Conservation (phyloP, 345 rosid species). For the Hevea brasiliensis region DNA sequence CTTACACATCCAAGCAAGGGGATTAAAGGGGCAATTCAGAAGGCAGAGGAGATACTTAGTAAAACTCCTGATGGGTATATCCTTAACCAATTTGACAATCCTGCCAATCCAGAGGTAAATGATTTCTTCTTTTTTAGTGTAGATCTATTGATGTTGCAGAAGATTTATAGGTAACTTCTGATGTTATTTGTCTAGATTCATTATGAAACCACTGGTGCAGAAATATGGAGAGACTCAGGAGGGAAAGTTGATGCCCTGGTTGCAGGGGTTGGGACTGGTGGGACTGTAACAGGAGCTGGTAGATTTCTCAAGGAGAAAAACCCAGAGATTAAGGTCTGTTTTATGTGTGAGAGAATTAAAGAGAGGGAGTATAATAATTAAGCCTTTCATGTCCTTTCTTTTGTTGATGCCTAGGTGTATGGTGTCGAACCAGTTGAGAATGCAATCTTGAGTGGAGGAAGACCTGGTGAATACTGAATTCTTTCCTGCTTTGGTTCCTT, state of each 20-base stretch:
- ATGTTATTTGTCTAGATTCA: conserved; percentile 49
- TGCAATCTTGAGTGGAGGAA: conserved; percentile 81
- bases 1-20: conserved; percentile 51
- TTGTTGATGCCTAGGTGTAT: conserved; percentile 52
- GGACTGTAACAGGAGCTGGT: conserved; percentile 72
- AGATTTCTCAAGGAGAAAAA: conserved; percentile 65
- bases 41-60: conserved; percentile 53
- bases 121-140: neutral
- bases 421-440: conserved; percentile 86
- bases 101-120: conserved; percentile 67
- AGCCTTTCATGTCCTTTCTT: neutral
- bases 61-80: conserved; percentile 68
- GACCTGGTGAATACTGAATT: conserved; percentile 47
- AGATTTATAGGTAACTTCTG: neutral
- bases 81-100: conserved; percentile 51
- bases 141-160: neutral
- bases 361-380: neutral
- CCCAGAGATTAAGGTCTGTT: conserved; percentile 50
- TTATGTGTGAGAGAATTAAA: neutral
- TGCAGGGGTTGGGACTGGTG: conserved; percentile 90
- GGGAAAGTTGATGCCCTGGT: conserved; percentile 67
- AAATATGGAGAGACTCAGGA: conserved; percentile 69
- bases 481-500: too few species aligned
- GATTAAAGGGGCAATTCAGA: conserved; percentile 37
- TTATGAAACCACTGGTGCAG: conserved; percentile 69